Conservation (phyloP, 441 rosid genomes). For the Gossypium davidsonii region DNA sequence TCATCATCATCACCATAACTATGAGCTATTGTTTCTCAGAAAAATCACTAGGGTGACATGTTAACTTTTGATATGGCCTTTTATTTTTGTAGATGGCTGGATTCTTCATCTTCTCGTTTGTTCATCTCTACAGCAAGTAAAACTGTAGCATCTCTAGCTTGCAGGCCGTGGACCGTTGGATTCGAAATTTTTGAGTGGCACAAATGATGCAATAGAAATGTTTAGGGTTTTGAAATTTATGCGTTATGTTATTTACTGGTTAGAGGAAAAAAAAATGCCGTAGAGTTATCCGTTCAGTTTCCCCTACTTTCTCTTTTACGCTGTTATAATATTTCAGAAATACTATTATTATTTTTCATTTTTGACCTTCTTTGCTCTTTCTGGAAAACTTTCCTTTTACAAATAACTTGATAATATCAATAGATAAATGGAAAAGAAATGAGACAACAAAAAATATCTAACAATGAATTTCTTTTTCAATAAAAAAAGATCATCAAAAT, state of each 20-base stretch:
- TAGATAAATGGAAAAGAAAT: neutral
- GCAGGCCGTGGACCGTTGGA: neutral
- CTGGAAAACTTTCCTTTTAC: neutral
- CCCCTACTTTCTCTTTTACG: neutral
- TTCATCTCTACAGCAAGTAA: constrained; percentile 41
- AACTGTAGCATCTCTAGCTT: neutral
- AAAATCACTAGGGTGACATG: neutral
- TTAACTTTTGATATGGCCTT: neutral
- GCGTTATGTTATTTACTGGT: neutral
- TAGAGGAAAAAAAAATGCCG: neutral
- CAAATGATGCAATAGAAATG: neutral
- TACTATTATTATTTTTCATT: neutral
- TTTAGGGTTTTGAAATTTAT: neutral
- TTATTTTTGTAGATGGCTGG: constrained; percentile 37
- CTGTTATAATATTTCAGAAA: neutral
- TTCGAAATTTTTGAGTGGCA: neutral
- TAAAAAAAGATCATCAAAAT: no score
- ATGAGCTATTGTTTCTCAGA: neutral
- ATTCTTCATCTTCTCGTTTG: constrained; percentile 37
- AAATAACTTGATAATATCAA: neutral
- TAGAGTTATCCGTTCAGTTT: neutral
- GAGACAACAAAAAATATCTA: no score
- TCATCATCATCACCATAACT: neutral
- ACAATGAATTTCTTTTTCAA: no score
- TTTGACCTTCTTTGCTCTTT: neutral